Evolutionary conservation across 1,284 basidiomycete species (phyloP).

Genomic region (Coniferiporia weirii): DNA sequence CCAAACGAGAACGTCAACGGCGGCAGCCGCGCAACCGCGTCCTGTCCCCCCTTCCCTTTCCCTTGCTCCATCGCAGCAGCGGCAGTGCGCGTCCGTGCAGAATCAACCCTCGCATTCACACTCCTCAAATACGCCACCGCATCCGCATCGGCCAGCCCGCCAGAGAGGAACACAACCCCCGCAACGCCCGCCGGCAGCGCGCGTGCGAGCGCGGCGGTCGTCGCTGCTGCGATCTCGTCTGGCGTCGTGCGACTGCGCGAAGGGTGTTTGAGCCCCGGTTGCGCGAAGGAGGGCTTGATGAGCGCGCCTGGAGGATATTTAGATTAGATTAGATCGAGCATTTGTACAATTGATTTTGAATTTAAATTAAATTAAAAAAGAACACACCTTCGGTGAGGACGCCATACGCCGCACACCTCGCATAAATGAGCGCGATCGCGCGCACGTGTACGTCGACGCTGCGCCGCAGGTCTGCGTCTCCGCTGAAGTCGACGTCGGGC

Average conservation of each 20-base stretch:
- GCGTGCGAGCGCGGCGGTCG: slow-evolving; percentile 41
- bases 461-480: slow-evolving; percentile 40
- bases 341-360: no score
- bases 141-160: slow-evolving; percentile 25
- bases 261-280: slow-evolving; percentile 40
- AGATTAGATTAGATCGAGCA: no score
- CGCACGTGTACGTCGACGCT: slow-evolving; percentile 45
- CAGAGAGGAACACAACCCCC: slow-evolving; percentile 46
- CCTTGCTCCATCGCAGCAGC: no score
- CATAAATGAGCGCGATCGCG: slow-evolving; percentile 41
- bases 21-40: slow-evolving; percentile 35
- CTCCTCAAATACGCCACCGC: slow-evolving; percentile 20
- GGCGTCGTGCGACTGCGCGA: slow-evolving; percentile 33
- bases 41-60: slow-evolving; percentile 2
- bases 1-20: slow-evolving; percentile 46
- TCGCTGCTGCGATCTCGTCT: slow-evolving; percentile 43
- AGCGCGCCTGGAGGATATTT: slow-evolving; percentile 30
- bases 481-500: slow-evolving; percentile 47
- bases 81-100: no score
- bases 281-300: slow-evolving; percentile 49
- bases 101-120: slow-evolving; percentile 20
- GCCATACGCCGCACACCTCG: slow-evolving; percentile 39
- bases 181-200: slow-evolving; percentile 43
- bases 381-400: slow-evolving; percentile 38
- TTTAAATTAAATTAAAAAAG: no score